Evolutionary conservation across 1,284 basidiomycete genomes (phyloP).

Genomic region (Termitomyces sp.): DNA sequence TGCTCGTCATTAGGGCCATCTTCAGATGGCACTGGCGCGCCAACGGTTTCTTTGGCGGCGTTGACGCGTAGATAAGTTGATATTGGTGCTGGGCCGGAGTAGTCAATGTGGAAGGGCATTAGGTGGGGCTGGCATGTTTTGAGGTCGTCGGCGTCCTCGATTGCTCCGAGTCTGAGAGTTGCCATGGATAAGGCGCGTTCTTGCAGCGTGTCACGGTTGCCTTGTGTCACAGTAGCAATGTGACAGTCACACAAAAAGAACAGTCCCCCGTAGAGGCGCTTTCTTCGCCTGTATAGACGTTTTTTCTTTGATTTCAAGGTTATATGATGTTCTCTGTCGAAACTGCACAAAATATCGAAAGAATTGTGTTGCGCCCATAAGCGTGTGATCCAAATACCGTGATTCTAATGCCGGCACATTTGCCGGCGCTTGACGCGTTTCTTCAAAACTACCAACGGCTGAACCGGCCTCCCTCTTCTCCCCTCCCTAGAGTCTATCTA

Average conservation of each 20-base stretch:
- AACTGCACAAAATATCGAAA: not conserved
- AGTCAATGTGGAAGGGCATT: constrained; percentile 75
- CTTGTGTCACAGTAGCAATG: not conserved
- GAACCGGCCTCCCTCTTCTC: constrained; percentile 4
- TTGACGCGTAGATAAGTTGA: constrained; percentile 65
- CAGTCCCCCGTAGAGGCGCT: no score
- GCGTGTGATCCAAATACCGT: constrained; percentile 10
- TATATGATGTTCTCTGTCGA: not conserved
- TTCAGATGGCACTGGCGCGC: constrained; percentile 21
- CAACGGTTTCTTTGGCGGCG: constrained; percentile 33
- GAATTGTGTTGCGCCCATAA: not conserved
- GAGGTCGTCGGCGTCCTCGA: constrained; percentile 2
- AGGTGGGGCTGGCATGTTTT: constrained; percentile 47
- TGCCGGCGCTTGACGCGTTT: constrained; percentile 19
- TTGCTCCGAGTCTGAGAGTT: constrained; percentile 7
- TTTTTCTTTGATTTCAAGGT: not conserved
- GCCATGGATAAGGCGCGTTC: not conserved
- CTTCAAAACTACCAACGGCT: constrained; percentile 8
- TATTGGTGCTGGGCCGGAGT: constrained; percentile 66
- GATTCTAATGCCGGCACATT: not conserved
- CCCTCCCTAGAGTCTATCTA: constrained; percentile 16
- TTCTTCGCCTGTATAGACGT: no score
- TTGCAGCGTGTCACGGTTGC: not conserved
- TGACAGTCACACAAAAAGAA: not conserved
- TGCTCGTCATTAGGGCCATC: constrained; percentile 3